A percentile compares a stretch with the other conserved stretches of the same genome.
Evolutionary conservation across 345 rosid genomes (phyloP).

Genomic region (Eucalyptus marginata): DNA sequence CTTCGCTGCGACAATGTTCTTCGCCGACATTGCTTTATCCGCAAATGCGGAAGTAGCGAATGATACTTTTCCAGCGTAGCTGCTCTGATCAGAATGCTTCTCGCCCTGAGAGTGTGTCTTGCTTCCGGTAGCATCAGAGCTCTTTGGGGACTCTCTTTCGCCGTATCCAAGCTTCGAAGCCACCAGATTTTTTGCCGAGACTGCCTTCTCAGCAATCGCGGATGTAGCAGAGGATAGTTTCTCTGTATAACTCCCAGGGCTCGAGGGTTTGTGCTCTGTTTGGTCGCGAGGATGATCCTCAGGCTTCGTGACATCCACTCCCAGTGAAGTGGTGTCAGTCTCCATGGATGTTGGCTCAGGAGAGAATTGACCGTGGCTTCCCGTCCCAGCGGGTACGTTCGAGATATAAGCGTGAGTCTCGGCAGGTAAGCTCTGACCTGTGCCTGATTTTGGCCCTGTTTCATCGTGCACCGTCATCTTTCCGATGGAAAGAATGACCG

Average conservation of each 20-base stretch:
- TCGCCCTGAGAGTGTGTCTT: background rate
- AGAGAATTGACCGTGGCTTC: slow-evolving; percentile 55
- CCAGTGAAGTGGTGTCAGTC: background rate
- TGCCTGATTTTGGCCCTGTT: background rate
- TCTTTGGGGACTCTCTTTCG: background rate
- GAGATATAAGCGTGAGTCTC: background rate
- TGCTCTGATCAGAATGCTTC: slow-evolving; percentile 4
- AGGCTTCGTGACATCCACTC: background rate
- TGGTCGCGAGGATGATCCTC: background rate
- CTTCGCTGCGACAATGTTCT: slow-evolving; percentile 38
- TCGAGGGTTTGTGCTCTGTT: background rate
- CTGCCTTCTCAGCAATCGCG: background rate
- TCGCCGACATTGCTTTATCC: slow-evolving; percentile 32
- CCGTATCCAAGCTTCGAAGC: slow-evolving; percentile 12
- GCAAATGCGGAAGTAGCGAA: slow-evolving; percentile 33
- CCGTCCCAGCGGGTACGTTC: slow-evolving; percentile 17
- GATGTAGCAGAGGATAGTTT: background rate
- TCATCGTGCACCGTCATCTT: background rate
- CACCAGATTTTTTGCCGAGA: slow-evolving; percentile 1
- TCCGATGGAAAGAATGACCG: background rate
- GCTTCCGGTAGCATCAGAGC: background rate
- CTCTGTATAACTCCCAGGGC: background rate
- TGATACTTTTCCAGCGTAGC: slow-evolving; percentile 21
- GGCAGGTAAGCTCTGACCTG: background rate
- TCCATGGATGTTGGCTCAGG: slow-evolving; percentile 12